Conservation (phyloP, 2,329 filamentous ascomycete species). For the Cladobotryum protrusum region DNA sequence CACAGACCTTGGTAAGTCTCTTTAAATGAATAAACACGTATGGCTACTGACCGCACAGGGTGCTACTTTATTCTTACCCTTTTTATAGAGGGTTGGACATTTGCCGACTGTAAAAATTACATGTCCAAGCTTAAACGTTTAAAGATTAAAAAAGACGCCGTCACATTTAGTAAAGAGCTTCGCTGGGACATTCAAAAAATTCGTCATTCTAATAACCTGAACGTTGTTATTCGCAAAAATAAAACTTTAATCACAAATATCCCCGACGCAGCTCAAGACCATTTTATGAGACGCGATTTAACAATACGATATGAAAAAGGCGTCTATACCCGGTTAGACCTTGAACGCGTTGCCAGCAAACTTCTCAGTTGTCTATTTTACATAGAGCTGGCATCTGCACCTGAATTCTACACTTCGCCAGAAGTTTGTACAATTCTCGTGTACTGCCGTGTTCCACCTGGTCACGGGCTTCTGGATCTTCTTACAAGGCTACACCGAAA, state of each 20-base stretch:
- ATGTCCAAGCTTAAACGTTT: no score
- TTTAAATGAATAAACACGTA: not conserved
- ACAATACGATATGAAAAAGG: not conserved
- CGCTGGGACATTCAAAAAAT: no score
- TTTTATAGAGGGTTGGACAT: not conserved
- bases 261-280: no score
- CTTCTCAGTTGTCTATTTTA: constrained; percentile 5
- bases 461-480: constrained; percentile 2
- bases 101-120: no score
- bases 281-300: not conserved
- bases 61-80: not conserved
- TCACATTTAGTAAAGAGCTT: no score
- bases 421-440: not conserved
- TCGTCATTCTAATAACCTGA: no score
- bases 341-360: not conserved
- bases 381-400: constrained; percentile 2
- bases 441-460: not conserved
- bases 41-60: not conserved
- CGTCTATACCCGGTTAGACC: not conserved
- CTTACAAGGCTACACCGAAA: not conserved
- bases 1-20: not conserved
- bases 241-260: no score
- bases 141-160: no score
- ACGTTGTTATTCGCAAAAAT: no score
- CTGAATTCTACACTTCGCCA: constrained; percentile 3